These are phyloP conservation scores for Wallacemonas sp. DNA, from an alignment of 208 protist species.

Conservation along the genomic window DNA sequence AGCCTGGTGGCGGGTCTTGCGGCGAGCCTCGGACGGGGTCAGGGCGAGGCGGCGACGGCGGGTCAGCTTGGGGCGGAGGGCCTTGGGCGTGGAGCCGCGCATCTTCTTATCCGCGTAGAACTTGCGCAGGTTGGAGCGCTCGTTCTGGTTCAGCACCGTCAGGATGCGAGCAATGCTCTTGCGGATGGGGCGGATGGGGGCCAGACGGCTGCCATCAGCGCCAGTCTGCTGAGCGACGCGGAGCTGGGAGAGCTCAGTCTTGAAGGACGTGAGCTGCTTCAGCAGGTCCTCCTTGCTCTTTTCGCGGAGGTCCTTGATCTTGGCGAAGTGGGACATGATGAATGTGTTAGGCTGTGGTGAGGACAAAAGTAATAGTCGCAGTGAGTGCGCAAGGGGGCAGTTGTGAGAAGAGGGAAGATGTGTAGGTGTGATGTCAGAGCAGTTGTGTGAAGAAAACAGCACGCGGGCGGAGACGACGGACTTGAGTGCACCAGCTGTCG, in stretches of 20 bases:
- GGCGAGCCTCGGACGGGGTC: slow-evolving; percentile 87
- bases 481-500: too few relatives aligned
- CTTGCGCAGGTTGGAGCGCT: slow-evolving; percentile 91
- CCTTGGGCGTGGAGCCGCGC: slow-evolving; percentile 73
- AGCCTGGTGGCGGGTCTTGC: slow-evolving; percentile 84
- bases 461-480: too few relatives aligned
- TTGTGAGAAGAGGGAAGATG: slow-evolving; percentile 1
- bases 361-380: slow-evolving; percentile 1
- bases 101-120: slow-evolving; percentile 95
- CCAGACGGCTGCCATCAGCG: slow-evolving; percentile 88
- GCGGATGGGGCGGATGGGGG: slow-evolving; percentile 96
- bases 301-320: slow-evolving; percentile 91
- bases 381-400: neutral
- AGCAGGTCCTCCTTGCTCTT: slow-evolving; percentile 97
- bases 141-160: slow-evolving; percentile 97
- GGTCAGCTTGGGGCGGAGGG: slow-evolving; percentile 86
- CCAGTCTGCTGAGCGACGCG: slow-evolving; percentile 96
- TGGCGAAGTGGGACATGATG: slow-evolving; percentile 84
- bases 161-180: slow-evolving; percentile 97
- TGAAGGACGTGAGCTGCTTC: slow-evolving; percentile 96
- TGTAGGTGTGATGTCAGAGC: too few relatives aligned
- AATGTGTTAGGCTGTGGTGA: slow-evolving; percentile 21
- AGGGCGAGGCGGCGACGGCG: slow-evolving; percentile 87
- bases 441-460: slow-evolving; percentile 12
- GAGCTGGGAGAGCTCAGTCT: slow-evolving; percentile 97